A percentile compares a stretch with the other conserved stretches of the same genome.
Evolutionary conservation across 2,329 filamentous ascomycete genomes (phyloP).

Genomic region (Cladophialophora bantiana): DNA sequence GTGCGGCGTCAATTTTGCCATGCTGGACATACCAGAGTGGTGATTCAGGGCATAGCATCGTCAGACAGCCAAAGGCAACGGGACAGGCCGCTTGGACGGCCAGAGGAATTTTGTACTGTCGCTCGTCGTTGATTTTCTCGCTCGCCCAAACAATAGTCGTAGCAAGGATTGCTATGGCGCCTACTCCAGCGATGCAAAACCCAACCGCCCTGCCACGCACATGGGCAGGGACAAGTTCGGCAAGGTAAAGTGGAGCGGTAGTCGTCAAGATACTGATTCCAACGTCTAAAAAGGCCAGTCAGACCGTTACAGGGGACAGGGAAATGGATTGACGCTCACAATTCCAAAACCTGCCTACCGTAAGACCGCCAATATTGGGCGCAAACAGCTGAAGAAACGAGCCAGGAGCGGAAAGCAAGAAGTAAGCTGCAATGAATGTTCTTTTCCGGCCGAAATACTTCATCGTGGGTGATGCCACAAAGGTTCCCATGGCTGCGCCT

Average conservation of each 20-base stretch:
- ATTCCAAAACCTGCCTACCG: conserved; percentile 61
- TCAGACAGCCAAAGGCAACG: conserved; percentile 33
- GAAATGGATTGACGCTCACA: not conserved
- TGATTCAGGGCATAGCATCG: conserved; percentile 57
- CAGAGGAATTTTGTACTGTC: conserved; percentile 48
- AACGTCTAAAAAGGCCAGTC: not conserved
- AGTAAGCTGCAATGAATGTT: conserved; percentile 46
- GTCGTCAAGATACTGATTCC: conserved; percentile 63
- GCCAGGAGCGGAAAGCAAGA: conserved; percentile 44
- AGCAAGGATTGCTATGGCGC: conserved; percentile 45
- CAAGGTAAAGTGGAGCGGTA: conserved; percentile 61
- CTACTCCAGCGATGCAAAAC: conserved; percentile 24
- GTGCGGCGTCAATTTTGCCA: conserved; percentile 57
- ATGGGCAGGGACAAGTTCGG: conserved; percentile 60
- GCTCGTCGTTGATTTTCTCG: conserved; percentile 40
- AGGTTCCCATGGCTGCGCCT: conserved; percentile 42
- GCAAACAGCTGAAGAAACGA: conserved; percentile 60
- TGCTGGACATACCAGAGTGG: conserved; percentile 61
- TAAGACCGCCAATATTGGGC: conserved; percentile 58
- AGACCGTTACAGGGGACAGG: not conserved
- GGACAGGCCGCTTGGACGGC: conserved; percentile 47
- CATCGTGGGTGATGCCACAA: conserved; percentile 45
- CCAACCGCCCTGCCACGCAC: conserved; percentile 45
- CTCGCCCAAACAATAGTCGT: conserved; percentile 47
- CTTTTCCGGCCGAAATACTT: conserved; percentile 47